Evolutionary conservation across 495 filamentous ascomycete genomes (phyloP).

Genomic region (Xanthoparmelia taractica): DNA sequence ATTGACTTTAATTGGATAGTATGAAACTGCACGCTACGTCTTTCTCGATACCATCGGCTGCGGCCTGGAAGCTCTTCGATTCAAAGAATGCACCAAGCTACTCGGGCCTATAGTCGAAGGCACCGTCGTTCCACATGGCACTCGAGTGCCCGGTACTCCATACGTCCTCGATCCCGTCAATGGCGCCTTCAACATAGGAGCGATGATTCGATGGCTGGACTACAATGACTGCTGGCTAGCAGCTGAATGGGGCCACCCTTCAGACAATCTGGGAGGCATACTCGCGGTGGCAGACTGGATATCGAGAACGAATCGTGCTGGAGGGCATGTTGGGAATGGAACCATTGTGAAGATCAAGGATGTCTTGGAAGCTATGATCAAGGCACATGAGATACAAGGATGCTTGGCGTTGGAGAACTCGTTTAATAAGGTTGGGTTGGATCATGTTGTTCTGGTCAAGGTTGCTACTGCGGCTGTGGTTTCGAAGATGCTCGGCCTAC

Average conservation of each 20-base stretch:
- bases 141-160: slow-evolving; percentile 81
- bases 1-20: slow-evolving; percentile 45
- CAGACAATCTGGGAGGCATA: slow-evolving; percentile 93
- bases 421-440: slow-evolving; percentile 94
- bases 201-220: slow-evolving; percentile 97
- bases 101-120: slow-evolving; percentile 90
- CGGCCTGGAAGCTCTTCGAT: slow-evolving; percentile 88
- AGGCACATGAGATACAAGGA: slow-evolving; percentile 98
- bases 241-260: slow-evolving; percentile 97
- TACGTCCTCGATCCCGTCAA: slow-evolving; percentile 94
- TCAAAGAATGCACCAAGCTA: slow-evolving; percentile 91
- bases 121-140: slow-evolving; percentile 87
- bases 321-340: slow-evolving; percentile 76
- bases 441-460: slow-evolving; percentile 97
- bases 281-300: slow-evolving; percentile 96
- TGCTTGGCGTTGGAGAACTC: slow-evolving; percentile 95
- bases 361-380: slow-evolving; percentile 97
- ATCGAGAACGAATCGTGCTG: slow-evolving; percentile 87
- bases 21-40: slow-evolving; percentile 82
- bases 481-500: slow-evolving; percentile 85
- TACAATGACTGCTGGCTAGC: slow-evolving; percentile 99
- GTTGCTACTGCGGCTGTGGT: slow-evolving; percentile 92
- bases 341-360: slow-evolving; percentile 81
- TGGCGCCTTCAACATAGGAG: slow-evolving; percentile 96
- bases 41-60: slow-evolving; percentile 95